A percentile compares a stretch with the other conserved stretches of the same genome.
Evolutionary conservation across 2,329 filamentous ascomycete species (phyloP).

Genomic region (Alternaria sp.): DNA sequence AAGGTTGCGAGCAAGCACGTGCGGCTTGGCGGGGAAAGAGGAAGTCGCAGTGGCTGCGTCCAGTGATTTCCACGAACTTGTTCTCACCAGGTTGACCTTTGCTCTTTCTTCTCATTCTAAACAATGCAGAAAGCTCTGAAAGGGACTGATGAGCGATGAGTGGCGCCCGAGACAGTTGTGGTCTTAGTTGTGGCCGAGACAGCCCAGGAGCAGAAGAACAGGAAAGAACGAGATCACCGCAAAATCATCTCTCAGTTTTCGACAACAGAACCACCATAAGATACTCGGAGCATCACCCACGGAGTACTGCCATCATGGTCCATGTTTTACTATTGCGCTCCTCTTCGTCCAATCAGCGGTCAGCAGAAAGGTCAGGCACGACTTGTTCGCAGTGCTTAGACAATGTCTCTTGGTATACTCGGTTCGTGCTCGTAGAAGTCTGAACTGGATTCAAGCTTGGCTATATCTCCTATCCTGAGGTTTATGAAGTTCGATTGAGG

Average conservation of each 20-base stretch:
- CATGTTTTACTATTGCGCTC: neutral
- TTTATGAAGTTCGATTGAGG: neutral
- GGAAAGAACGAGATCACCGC: neutral
- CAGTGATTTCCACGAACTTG: neutral
- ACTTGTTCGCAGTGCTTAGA: neutral
- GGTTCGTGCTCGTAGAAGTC: neutral
- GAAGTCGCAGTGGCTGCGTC: neutral
- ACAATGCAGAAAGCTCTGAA: neutral
- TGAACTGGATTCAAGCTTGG: neutral
- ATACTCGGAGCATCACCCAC: too few relatives aligned
- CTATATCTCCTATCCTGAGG: neutral
- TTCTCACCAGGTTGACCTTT: neutral
- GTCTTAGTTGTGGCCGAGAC: neutral
- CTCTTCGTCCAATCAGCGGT: neutral
- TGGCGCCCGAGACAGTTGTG: neutral
- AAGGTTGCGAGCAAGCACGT: neutral
- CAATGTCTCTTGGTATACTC: rapidly evolving
- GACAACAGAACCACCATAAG: neutral
- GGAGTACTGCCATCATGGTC: neutral
- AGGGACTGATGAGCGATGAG: neutral
- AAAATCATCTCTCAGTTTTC: neutral
- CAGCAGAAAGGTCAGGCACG: neutral
- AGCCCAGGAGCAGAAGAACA: neutral
- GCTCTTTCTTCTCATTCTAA: neutral
- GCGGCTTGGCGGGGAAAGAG: slow-evolving; percentile 1